Conservation (phyloP, 163 green algal genomes). For the Scenedesmus sp. region DNA sequence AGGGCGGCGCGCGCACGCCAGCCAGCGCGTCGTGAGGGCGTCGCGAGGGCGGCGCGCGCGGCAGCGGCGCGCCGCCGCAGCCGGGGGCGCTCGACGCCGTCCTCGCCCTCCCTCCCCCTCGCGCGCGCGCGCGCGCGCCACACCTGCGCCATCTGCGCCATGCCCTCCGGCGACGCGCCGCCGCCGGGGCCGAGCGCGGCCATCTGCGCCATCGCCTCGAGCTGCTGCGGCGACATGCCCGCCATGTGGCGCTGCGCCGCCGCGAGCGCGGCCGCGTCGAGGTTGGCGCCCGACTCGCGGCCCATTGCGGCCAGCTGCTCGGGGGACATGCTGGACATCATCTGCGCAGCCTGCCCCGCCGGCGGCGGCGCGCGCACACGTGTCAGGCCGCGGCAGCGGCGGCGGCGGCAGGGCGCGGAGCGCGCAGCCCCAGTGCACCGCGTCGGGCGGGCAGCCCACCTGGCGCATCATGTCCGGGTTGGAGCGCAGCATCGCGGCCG, state of each 20-base stretch:
- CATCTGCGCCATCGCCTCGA: conserved; percentile 20
- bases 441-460: conserved; percentile 2
- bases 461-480: conserved; percentile 36
- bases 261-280: conserved; percentile 40
- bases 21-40: not conserved
- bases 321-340: conserved; percentile 61
- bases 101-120: too few species aligned
- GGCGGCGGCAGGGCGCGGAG: too few species aligned
- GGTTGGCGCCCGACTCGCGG: not conserved
- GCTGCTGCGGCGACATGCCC: conserved; percentile 8
- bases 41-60: not conserved
- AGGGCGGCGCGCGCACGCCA: not conserved
- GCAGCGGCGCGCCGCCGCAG: not conserved
- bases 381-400: too few species aligned
- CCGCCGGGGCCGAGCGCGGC: not conserved
- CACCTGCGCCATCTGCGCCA: conserved; percentile 19
- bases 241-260: conserved; percentile 44
- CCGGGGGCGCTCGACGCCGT: too few species aligned
- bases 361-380: too few species aligned
- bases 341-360: conserved; percentile 50
- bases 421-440: not conserved
- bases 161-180: conserved; percentile 14
- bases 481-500: conserved; percentile 51
- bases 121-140: too few species aligned
- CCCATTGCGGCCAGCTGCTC: conserved; percentile 50